Conservation (phyloP, 139 green algal genomes). For the Zygnema cylindricum region DNA sequence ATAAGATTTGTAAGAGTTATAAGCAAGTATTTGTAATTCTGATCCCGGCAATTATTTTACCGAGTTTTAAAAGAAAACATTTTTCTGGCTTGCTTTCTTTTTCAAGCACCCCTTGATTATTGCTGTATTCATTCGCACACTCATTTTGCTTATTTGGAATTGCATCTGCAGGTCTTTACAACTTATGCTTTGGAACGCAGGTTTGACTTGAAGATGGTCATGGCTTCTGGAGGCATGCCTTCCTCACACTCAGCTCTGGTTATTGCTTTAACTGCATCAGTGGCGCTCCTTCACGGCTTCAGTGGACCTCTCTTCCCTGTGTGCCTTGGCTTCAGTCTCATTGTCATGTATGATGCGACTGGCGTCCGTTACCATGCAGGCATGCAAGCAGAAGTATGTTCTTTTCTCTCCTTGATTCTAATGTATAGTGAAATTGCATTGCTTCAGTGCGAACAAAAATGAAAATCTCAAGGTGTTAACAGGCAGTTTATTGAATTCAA, state of each 20-base stretch:
- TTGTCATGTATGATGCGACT: conserved; percentile 99
- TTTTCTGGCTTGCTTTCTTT: too few relatives aligned
- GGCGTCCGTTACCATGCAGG: conserved; percentile 92
- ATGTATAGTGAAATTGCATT: too few relatives aligned
- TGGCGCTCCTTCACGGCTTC: conserved; percentile 86
- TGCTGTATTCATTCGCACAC: too few relatives aligned
- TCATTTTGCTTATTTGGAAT: too few relatives aligned
- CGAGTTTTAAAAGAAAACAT: too few relatives aligned
- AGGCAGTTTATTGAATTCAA: too few relatives aligned
- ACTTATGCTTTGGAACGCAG: conserved; percentile 76
- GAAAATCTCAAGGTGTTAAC: too few relatives aligned
- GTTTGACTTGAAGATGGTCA: conserved; percentile 79
- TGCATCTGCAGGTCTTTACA: conserved; percentile 52
- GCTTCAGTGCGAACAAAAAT: too few relatives aligned
- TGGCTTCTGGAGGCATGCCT: conserved; percentile 95
- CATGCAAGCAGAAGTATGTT: conserved; percentile 85
- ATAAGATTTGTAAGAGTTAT: too few relatives aligned
- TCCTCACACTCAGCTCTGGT: conserved; percentile 94
- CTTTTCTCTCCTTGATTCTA: conserved; percentile 35
- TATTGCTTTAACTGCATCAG: conserved; percentile 84
- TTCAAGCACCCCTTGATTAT: too few relatives aligned
- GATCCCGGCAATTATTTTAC: too few relatives aligned
- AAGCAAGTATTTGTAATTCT: too few relatives aligned
- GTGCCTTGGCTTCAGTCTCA: conserved; percentile 85
- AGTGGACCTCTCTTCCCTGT: conserved; percentile 85